Evolutionary conservation across 495 filamentous ascomycete species (phyloP).

Genomic region (Podospora anserina): DNA sequence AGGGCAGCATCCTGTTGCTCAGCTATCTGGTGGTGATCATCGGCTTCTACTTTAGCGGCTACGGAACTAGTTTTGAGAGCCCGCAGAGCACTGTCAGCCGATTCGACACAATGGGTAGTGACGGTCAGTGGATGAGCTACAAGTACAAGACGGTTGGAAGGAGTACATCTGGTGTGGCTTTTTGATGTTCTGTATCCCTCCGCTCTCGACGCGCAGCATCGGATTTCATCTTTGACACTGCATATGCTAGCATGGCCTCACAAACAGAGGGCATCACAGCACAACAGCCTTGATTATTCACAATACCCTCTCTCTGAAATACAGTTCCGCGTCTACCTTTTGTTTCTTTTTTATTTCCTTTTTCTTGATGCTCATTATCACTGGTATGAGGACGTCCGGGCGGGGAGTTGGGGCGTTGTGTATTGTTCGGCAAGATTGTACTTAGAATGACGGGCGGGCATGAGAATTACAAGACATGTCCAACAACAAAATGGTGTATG

Average conservation of each 20-base stretch:
- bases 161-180: slow-evolving; percentile 36
- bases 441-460: not conserved
- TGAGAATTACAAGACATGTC: not conserved
- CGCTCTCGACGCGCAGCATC: not conserved
- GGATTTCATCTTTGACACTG: not conserved
- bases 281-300: not conserved
- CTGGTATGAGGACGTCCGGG: not conserved
- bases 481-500: not conserved
- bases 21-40: slow-evolving; percentile 90
- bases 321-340: not conserved
- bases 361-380: not conserved
- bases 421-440: not conserved
- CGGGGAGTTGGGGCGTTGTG: not conserved
- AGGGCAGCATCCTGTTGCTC: slow-evolving; percentile 87
- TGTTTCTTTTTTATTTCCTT: slow-evolving; percentile 3
- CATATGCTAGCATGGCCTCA: not conserved
- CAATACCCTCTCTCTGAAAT: not conserved
- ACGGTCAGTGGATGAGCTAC: slow-evolving; percentile 50
- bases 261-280: not conserved
- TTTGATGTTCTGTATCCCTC: slow-evolving; percentile 15
- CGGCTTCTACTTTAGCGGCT: slow-evolving; percentile 86
- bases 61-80: slow-evolving; percentile 57
- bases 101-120: slow-evolving; percentile 63
- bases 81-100: slow-evolving; percentile 58
- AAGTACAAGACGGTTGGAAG: slow-evolving; percentile 51